These are phyloP conservation scores for Fagopyrum homotropicum DNA, from an alignment of 148 eudicot genomes.

Conservation along the genomic window DNA sequence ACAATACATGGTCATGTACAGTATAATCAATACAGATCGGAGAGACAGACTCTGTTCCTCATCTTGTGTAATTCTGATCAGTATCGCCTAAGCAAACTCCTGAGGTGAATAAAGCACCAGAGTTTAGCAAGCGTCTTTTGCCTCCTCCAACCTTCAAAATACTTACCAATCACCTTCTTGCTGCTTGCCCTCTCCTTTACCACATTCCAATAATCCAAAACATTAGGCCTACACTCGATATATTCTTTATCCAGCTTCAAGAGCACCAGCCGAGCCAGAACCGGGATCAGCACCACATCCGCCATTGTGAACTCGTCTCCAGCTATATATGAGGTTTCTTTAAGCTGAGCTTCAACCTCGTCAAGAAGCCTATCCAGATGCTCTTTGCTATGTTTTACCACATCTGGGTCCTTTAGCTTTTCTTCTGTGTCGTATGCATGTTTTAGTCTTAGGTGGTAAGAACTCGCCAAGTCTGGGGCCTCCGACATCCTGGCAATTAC, in stretches of 20 bases:
- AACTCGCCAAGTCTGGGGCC: slow-evolving; percentile 72
- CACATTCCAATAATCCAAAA: slow-evolving; percentile 59
- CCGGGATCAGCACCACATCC: slow-evolving; percentile 64
- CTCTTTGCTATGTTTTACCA: slow-evolving; percentile 47
- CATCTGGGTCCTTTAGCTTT: slow-evolving; percentile 52
- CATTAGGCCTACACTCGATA: slow-evolving; percentile 45
- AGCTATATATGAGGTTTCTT: slow-evolving; percentile 40
- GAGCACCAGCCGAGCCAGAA: slow-evolving; percentile 53
- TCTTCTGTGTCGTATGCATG: slow-evolving; percentile 72
- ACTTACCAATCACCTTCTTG: slow-evolving; percentile 67
- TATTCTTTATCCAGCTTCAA: slow-evolving; percentile 62
- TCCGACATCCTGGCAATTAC: slow-evolving; percentile 86
- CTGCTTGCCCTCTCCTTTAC: slow-evolving; percentile 71
- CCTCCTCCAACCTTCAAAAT: slow-evolving; percentile 76
- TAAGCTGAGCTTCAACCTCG: slow-evolving; percentile 60
- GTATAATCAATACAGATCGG: too few relatives aligned
- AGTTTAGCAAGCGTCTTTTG: slow-evolving; percentile 56
- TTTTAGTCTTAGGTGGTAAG: slow-evolving; percentile 71
- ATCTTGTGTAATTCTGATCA: slow-evolving; percentile 4
- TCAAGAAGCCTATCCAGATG: slow-evolving; percentile 67
- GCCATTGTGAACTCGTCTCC: slow-evolving; percentile 83
- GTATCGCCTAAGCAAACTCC: slow-evolving; percentile 58
- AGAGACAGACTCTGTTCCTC: too few relatives aligned
- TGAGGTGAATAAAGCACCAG: slow-evolving; percentile 56
- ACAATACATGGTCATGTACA: background rate